These are phyloP conservation scores for Yamadazyma blattariae DNA, from an alignment of 1,139 yeast genomes.

Conservation along the genomic window DNA sequence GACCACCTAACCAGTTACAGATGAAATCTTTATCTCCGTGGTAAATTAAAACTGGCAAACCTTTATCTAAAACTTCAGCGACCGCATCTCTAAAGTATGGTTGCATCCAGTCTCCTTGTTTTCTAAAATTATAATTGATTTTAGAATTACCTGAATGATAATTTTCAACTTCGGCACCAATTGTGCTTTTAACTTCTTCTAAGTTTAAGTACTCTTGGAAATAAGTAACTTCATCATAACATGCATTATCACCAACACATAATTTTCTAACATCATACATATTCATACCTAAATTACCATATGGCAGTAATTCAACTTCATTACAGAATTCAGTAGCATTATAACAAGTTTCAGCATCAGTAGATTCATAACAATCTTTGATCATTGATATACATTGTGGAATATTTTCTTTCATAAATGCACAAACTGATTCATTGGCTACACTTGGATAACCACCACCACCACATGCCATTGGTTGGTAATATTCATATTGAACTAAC, in stretches of 20 bases:
- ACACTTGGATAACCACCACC: conserved; percentile 78
- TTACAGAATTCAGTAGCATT: conserved; percentile 10
- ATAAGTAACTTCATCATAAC: conserved; percentile 48
- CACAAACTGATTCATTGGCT: conserved; percentile 68
- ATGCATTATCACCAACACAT: conserved; percentile 68
- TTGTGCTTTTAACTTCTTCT: conserved; percentile 52
- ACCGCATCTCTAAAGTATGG: conserved; percentile 43
- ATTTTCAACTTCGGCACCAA: conserved; percentile 73
- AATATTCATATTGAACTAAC: conserved; percentile 57
- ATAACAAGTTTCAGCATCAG: neutral
- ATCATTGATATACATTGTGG: conserved; percentile 66
- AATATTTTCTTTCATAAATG: conserved; percentile 54
- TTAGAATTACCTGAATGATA: conserved; percentile 84
- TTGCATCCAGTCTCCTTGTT: conserved; percentile 86
- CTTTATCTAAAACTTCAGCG: conserved; percentile 52
- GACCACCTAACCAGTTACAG: conserved; percentile 38
- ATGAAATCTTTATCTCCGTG: conserved; percentile 38
- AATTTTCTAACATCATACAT: conserved; percentile 86
- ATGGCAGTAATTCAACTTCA: conserved; percentile 13
- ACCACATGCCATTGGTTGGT: conserved; percentile 79
- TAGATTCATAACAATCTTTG: neutral
- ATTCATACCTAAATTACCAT: conserved; percentile 56
- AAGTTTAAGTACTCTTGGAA: conserved; percentile 29
- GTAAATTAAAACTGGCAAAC: conserved; percentile 31
- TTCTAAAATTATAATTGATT: conserved; percentile 71